Evolutionary conservation across 106 monocot species (phyloP).

Genomic region (Triglochin maritima): DNA sequence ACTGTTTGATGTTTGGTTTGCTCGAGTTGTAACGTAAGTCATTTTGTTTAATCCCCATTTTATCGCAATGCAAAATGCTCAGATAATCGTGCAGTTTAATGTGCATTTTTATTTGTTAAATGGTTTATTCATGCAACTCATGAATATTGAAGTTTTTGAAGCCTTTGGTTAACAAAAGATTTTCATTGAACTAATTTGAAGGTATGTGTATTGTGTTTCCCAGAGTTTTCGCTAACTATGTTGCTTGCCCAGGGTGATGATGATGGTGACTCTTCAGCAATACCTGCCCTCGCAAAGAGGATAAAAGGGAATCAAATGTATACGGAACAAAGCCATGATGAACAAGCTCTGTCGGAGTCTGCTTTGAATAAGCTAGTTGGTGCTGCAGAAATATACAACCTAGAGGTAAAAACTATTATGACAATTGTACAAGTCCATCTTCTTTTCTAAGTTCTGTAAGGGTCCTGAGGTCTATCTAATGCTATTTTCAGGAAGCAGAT

Average conservation of each 20-base stretch:
- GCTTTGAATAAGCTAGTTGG: conserved; percentile 84
- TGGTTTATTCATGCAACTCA: too few relatives aligned
- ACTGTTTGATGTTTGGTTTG: too few relatives aligned
- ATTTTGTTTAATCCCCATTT: too few relatives aligned
- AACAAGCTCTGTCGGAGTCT: conserved; percentile 69
- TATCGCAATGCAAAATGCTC: too few relatives aligned
- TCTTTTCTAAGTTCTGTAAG: background rate
- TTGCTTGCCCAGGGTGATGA: conserved; percentile 27
- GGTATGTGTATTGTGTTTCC: background rate
- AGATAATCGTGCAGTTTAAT: too few relatives aligned
- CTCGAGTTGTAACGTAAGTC: too few relatives aligned
- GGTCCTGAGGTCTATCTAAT: too few relatives aligned
- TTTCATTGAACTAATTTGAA: background rate
- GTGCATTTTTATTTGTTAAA: too few relatives aligned
- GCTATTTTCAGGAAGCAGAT: conserved; percentile 49
- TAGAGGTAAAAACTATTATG: conserved; percentile 31
- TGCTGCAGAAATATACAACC: conserved; percentile 42
- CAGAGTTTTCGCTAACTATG: background rate
- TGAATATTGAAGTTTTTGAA: too few relatives aligned
- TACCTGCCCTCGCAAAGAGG: conserved; percentile 43
- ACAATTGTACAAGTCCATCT: background rate
- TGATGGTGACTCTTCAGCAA: conserved; percentile 16
- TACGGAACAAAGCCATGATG: conserved; percentile 49
- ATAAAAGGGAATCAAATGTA: conserved; percentile 28
- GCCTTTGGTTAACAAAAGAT: too few relatives aligned